Conservation (phyloP, 1,284 basidiomycete genomes). For the Phlebopus sp. region DNA sequence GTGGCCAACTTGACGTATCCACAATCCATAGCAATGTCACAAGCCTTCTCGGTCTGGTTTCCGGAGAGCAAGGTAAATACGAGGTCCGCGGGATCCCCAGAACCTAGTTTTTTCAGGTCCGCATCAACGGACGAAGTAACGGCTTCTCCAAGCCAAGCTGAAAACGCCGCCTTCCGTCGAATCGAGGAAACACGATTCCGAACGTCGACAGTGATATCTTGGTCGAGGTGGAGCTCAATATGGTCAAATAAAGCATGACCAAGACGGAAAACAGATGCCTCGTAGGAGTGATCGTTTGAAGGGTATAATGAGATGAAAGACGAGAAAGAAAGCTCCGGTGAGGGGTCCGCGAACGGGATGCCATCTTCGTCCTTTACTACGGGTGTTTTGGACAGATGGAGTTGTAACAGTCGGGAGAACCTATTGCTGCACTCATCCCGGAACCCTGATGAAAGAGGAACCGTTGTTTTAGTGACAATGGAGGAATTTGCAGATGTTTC, state of each 20-base stretch:
- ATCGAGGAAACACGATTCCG: constrained; percentile 60
- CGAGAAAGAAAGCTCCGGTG: constrained; percentile 66
- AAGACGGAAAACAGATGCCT: constrained; percentile 83
- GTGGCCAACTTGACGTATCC: constrained; percentile 88
- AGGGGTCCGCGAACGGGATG: constrained; percentile 59
- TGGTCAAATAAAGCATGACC: constrained; percentile 91
- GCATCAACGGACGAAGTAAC: constrained; percentile 75
- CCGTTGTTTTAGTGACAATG: constrained; percentile 45
- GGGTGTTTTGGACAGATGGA: constrained; percentile 76
- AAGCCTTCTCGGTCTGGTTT: constrained; percentile 84
- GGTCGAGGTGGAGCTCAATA: constrained; percentile 61
- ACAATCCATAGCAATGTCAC: constrained; percentile 70
- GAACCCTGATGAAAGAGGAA: constrained; percentile 40
- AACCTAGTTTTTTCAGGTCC: constrained; percentile 58
- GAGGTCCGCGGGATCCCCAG: constrained; percentile 45
- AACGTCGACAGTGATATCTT: constrained; percentile 56
- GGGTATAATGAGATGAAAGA: constrained; percentile 79
- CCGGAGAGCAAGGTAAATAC: constrained; percentile 85
- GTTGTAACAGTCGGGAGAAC: constrained; percentile 69
- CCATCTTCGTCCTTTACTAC: constrained; percentile 55
- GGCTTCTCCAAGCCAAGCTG: constrained; percentile 81
- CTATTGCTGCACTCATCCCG: constrained; percentile 40
- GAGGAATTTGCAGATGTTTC: constrained; percentile 58
- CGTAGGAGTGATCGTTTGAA: constrained; percentile 68
- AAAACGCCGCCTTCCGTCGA: constrained; percentile 79